Evolutionary conservation across 768 basidiomycete genomes (phyloP).

Genomic region (Tulasnella sp.): DNA sequence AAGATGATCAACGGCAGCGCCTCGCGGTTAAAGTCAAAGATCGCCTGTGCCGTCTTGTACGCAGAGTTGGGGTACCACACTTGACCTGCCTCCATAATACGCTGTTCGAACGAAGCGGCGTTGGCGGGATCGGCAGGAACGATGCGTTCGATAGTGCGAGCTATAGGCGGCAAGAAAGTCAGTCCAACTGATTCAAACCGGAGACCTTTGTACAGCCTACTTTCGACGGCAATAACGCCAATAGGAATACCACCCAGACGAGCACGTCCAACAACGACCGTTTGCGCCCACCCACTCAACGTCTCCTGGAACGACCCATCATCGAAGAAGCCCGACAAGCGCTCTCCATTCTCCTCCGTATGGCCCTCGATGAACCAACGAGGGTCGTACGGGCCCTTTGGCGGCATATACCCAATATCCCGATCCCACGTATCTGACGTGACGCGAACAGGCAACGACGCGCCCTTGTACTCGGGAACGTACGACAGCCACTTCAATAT

Average conservation of each 20-base stretch:
- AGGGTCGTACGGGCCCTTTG: conserved; percentile 92
- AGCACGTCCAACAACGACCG: conserved; percentile 92
- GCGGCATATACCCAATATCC: conserved; percentile 75
- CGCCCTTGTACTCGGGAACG: conserved; percentile 72
- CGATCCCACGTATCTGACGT: conserved; percentile 80
- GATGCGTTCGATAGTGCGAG: conserved; percentile 89
- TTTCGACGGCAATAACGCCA: conserved; percentile 97
- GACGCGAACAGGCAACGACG: conserved; percentile 59
- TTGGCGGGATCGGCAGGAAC: conserved; percentile 98
- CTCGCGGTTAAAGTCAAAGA: conserved; percentile 97
- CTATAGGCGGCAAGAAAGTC: conserved; percentile 15
- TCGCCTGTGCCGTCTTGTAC: conserved; percentile 98
- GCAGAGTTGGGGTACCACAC: conserved; percentile 99
- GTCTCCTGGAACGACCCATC: conserved; percentile 98
- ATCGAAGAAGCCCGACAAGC: conserved; percentile 90
- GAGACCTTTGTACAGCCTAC: conserved; percentile 17
- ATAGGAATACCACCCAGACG: conserved; percentile 93
- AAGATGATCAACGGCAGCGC: conserved; percentile 95
- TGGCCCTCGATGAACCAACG: conserved; percentile 98
- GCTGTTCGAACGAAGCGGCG: conserved; percentile 89
- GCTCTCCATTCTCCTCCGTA: conserved; percentile 64
- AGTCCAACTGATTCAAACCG: neutral
- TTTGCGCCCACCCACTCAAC: conserved; percentile 97
- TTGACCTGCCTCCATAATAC: conserved; percentile 98
- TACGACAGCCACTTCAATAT: conserved; percentile 94